phyloP scores from a whole-genome alignment of 2,329 filamentous ascomycete species.

The Ascosphaera acerosa region DNA sequence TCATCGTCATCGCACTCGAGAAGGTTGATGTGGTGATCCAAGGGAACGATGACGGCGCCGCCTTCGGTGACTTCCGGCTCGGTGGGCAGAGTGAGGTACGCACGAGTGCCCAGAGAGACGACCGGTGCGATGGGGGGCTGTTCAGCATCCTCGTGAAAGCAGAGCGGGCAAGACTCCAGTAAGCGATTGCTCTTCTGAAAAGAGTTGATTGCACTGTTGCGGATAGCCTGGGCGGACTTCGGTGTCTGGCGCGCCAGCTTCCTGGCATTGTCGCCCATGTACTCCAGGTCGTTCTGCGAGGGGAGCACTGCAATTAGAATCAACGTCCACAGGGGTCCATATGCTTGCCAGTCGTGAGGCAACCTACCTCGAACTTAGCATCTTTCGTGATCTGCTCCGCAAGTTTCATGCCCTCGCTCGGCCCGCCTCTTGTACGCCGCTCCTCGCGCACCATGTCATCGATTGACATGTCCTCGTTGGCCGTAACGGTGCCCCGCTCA shows the following conservation, averaged over 20 bases:
- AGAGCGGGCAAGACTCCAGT: conserved; percentile 69
- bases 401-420: conserved; percentile 53
- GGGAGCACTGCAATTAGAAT: no score
- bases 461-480: conserved; percentile 87
- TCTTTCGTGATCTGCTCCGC: conserved; percentile 92
- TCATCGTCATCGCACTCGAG: conserved; percentile 98
- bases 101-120: conserved; percentile 60
- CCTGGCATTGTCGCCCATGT: conserved; percentile 87
- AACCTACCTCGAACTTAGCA: conserved; percentile 45
- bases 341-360: neutral
- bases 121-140: conserved; percentile 62
- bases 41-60: conserved; percentile 68
- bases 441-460: conserved; percentile 96
- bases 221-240: conserved; percentile 67
- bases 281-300: conserved; percentile 54
- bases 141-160: conserved; percentile 65
- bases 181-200: conserved; percentile 75
- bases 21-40: conserved; percentile 66
- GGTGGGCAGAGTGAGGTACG: conserved; percentile 69
- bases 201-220: conserved; percentile 64
- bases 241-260: conserved; percentile 72
- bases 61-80: conserved; percentile 67
- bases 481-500: conserved; percentile 62
- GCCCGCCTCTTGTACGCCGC: conserved; percentile 51
- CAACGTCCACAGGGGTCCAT: no score